Percentiles rank a stretch among this genome's conserved stretches.
Conservation (phyloP, 1,139 yeast genomes). For the Diutina scorzettiae region DNA sequence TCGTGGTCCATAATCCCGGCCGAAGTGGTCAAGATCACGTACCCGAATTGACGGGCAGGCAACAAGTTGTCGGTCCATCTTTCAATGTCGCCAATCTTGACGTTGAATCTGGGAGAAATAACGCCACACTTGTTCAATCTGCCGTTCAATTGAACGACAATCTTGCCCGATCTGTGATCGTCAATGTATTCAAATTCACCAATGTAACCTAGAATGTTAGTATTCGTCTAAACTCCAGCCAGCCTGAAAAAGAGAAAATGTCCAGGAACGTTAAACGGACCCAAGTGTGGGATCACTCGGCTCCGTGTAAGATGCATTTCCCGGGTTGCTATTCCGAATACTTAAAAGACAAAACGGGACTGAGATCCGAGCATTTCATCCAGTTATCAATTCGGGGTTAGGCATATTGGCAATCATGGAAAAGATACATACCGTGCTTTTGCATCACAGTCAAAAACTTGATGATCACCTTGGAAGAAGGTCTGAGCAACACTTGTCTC, state of each 20-base stretch:
- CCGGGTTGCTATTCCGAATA: conserved; percentile 74
- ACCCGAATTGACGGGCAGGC: conserved; percentile 99
- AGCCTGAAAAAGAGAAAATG: conserved; percentile 19
- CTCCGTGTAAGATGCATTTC: conserved; percentile 76
- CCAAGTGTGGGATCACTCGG: conserved; percentile 21
- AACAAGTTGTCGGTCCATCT: conserved; percentile 96
- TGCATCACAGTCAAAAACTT: conserved; percentile 96
- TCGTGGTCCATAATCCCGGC: conserved; percentile 99
- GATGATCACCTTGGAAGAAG: conserved; percentile 96
- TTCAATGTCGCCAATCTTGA: conserved; percentile 85
- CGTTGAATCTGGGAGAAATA: conserved; percentile 95
- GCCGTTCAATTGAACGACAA: conserved; percentile 93
- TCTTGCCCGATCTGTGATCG: conserved; percentile 98
- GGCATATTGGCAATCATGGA: background rate
- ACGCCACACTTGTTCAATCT: conserved; percentile 99
- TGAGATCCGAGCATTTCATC: conserved; percentile 82
- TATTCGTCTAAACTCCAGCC: conserved; percentile 8
- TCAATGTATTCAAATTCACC: conserved; percentile 98
- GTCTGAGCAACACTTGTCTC: conserved; percentile 98
- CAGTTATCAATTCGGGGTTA: conserved; percentile 87
- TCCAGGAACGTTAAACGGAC: conserved; percentile 68
- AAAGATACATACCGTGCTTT: conserved; percentile 42
- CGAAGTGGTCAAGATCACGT: conserved; percentile 88
- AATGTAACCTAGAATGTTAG: conserved; percentile 16
- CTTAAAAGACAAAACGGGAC: conserved; percentile 97